Conservation (phyloP, 352 stramenopile genomes). For the Phytophthora hibernalis region DNA sequence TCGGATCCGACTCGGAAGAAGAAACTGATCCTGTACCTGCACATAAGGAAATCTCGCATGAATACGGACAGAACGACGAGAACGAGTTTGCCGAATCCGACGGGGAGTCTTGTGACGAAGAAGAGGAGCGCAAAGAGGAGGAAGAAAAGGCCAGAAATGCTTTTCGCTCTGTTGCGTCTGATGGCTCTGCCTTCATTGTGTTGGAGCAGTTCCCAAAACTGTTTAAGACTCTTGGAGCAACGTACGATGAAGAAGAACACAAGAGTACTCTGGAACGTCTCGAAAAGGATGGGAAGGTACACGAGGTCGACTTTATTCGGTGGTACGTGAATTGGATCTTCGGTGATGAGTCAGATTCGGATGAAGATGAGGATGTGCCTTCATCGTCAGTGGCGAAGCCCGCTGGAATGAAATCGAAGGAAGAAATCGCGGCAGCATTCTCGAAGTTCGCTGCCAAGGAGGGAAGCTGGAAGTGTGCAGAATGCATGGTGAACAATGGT, state of each 20-base stretch:
- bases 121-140: slow-evolving; percentile 74
- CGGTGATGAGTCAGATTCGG: slow-evolving; percentile 53
- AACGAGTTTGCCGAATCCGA: slow-evolving; percentile 66
- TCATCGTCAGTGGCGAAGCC: slow-evolving; percentile 15
- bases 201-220: slow-evolving; percentile 55
- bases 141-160: slow-evolving; percentile 50
- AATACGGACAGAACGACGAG: slow-evolving; percentile 70
- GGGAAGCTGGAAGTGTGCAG: slow-evolving; percentile 65
- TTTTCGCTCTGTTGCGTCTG: slow-evolving; percentile 49
- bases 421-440: slow-evolving; percentile 57
- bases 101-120: slow-evolving; percentile 63
- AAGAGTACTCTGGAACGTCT: slow-evolving; percentile 44
- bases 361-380: slow-evolving; percentile 34
- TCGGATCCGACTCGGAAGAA: slow-evolving; percentile 37
- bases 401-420: slow-evolving; percentile 56
- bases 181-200: slow-evolving; percentile 42
- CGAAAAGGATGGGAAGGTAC: slow-evolving; percentile 55
- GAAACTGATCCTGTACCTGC: not conserved
- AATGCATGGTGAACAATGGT: slow-evolving; percentile 59
- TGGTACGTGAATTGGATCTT: slow-evolving; percentile 81
- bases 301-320: slow-evolving; percentile 58
- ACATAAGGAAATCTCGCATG: slow-evolving; percentile 24
- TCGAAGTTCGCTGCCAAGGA: slow-evolving; percentile 58
- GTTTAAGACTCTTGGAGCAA: slow-evolving; percentile 66
- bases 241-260: slow-evolving; percentile 69